A percentile compares a stretch with the other conserved stretches of the same genome.
phyloP scores from a whole-genome alignment of 352 stramenopile species.

The Achlya hypogyna region DNA sequence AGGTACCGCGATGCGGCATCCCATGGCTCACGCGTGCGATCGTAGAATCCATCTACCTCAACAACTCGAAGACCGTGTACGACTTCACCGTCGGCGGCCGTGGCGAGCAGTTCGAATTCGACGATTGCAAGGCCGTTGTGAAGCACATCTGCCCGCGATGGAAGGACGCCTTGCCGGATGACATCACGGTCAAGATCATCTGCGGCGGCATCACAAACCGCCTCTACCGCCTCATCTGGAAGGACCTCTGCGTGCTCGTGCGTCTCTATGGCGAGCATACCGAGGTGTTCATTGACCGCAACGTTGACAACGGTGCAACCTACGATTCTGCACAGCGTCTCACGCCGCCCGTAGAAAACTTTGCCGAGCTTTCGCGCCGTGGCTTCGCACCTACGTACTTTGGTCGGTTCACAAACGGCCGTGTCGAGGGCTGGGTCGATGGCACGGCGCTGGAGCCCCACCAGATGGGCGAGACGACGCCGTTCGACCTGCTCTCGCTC shows the following conservation, averaged over 20 bases:
- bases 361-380: constrained; percentile 70
- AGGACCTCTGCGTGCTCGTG: constrained; percentile 55
- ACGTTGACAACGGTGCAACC: constrained; percentile 82
- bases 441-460: constrained; percentile 72
- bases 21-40: not conserved
- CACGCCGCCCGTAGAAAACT: constrained; percentile 42
- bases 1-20: not conserved
- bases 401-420: constrained; percentile 86
- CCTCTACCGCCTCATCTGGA: constrained; percentile 78
- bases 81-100: constrained; percentile 54
- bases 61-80: constrained; percentile 64
- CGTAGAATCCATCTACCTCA: constrained; percentile 58
- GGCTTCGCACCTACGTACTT: constrained; percentile 85
- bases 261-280: constrained; percentile 90
- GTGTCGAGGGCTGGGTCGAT: constrained; percentile 87
- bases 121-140: constrained; percentile 69
- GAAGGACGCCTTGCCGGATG: constrained; percentile 38
- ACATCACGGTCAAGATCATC: constrained; percentile 80
- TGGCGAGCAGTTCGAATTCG: constrained; percentile 55
- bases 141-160: constrained; percentile 56
- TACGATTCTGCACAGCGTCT: not conserved
- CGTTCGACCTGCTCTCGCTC: constrained; percentile 73
- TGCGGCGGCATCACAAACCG: constrained; percentile 90
- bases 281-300: constrained; percentile 88
- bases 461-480: constrained; percentile 73